Base-by-base conservation (phyloP, 768 basidiomycete species). In the Amanita exitialis region DNA sequence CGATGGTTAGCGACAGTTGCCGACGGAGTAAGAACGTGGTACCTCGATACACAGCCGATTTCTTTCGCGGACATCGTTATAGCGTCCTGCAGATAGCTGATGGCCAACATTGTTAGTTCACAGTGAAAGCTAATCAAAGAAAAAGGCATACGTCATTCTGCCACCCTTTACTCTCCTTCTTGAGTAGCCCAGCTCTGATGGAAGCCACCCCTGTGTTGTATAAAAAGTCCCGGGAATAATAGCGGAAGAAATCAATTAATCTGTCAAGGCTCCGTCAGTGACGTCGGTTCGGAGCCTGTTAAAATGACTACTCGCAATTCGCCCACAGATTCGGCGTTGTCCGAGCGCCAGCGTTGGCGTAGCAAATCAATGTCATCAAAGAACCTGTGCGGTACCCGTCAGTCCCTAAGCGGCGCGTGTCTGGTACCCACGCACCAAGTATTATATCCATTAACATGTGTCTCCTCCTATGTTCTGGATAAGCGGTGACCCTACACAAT, bases 41-140 rank as follows among this genome's bases (percentile, higher is more conserved):
- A 92, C 92, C 76, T 97, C 94, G 65, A 98, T 92, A 65, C 95
- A 98, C 49, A 99, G 76, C 53, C 94, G 80, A 69, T 97, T 97
- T 55, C 93, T 76, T 65, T 98, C 95, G 48, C 94, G 74, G 13
- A 82, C 68, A 62, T 87, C 78, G 61, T 83, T 76, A 61, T 76
- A 83, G 61, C 82, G 74, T 12, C 69, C 64, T 49, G 66, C 66
- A 32, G 80, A 75, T 39, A 79, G 65, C 78, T 80, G 51, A 16
- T 12, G n/a, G 32, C 15, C 25, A 28, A 10, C 18, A 9, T 23
- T 12, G 13, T 59, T 10, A 57, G 49, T 51, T 4, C 30, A 52
- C 36, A 37, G 53, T 21, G 13, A 50, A 15, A 46, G 47, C 27
- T 34, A 30, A 38, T 38, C 15, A 36, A 41, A 41, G 48, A 47